A percentile compares a stretch with the other conserved stretches of the same genome.
Conservation (phyloP, 768 basidiomycete species). For the Collybia sordida region DNA sequence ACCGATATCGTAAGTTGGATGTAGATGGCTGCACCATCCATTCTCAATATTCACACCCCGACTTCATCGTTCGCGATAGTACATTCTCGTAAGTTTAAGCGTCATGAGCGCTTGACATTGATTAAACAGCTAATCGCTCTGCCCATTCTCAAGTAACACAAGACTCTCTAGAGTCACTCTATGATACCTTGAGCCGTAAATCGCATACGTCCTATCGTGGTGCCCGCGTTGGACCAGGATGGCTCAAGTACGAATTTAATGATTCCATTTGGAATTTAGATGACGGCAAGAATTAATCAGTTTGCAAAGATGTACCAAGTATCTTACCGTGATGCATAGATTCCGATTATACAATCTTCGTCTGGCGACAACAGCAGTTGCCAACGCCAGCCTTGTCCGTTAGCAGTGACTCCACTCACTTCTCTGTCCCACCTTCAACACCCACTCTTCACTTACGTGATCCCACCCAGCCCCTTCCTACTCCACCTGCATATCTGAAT, state of each 20-base stretch:
- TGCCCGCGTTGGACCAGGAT: slow-evolving; percentile 68
- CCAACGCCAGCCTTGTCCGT: slow-evolving; percentile 20
- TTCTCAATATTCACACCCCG: slow-evolving; percentile 79
- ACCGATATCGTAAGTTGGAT: not conserved
- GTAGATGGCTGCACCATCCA: slow-evolving; percentile 34
- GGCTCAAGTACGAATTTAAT: slow-evolving; percentile 87
- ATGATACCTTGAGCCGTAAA: slow-evolving; percentile 73
- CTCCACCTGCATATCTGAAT: slow-evolving; percentile 65
- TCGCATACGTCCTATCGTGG: slow-evolving; percentile 54
- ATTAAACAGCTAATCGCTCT: slow-evolving; percentile 3
- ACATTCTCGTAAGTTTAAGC: slow-evolving; percentile 60
- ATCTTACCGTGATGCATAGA: slow-evolving; percentile 35
- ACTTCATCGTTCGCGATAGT: slow-evolving; percentile 70
- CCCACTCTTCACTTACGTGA: slow-evolving; percentile 67
- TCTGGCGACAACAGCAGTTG: slow-evolving; percentile 63
- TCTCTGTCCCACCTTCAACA: slow-evolving; percentile 19
- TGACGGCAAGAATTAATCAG: slow-evolving; percentile 58
- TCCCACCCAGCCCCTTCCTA: slow-evolving; percentile 57
- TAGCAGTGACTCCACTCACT: slow-evolving; percentile 21
- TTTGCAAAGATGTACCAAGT: not conserved
- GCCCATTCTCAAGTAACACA: slow-evolving; percentile 53
- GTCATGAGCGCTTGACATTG: not conserved
- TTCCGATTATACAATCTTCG: slow-evolving; percentile 86
- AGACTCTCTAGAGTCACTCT: slow-evolving; percentile 62
- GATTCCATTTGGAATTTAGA: slow-evolving; percentile 83